These are phyloP conservation scores for Phytophthora macrochlamydospora DNA, from an alignment of 352 stramenopile genomes.

Conservation along the genomic window DNA sequence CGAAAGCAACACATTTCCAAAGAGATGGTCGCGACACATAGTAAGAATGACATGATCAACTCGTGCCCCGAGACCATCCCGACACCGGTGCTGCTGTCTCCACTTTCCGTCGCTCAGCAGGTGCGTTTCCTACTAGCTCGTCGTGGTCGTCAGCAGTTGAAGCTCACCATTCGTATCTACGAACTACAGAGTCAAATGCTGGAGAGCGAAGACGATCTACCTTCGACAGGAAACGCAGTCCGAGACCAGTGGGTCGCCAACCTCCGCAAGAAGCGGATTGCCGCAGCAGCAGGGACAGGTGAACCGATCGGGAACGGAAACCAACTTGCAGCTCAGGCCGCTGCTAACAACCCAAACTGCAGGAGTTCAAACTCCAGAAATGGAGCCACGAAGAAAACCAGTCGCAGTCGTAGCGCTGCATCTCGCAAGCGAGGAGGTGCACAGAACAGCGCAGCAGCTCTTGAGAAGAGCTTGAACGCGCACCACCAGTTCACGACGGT, in stretches of 20 bases:
- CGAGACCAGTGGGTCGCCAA: constrained; percentile 87
- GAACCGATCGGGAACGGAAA: constrained; percentile 34
- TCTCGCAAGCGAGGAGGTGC: constrained; percentile 13
- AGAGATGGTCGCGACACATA: constrained; percentile 35
- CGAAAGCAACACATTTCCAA: constrained; percentile 16
- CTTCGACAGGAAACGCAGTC: constrained; percentile 59
- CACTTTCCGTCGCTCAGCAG: constrained; percentile 55
- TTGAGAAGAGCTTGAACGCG: constrained; percentile 44
- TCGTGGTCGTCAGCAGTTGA: constrained; percentile 4
- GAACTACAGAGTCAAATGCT: constrained; percentile 35
- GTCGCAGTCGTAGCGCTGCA: constrained; percentile 29
- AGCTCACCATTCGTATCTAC: constrained; percentile 13
- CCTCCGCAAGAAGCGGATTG: constrained; percentile 77
- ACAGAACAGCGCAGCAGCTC: constrained; percentile 22
- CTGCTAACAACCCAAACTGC: constrained; percentile 6
- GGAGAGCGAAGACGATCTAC: constrained; percentile 17
- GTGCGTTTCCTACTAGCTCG: constrained; percentile 27
- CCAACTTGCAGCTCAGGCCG: constrained; percentile 9
- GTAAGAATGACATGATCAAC: constrained; percentile 36
- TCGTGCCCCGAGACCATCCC: constrained; percentile 18
- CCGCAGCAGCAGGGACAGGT: constrained; percentile 27
- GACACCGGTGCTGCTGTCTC: constrained; percentile 46
- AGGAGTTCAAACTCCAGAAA: constrained; percentile 20
- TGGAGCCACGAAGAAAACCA: constrained; percentile 25
- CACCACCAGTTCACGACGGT: constrained; percentile 39